Percentiles rank a stretch among this genome's conserved stretches.
Conservation (phyloP, 164 flowering plant genomes). For the Hamamelis virginiana region DNA sequence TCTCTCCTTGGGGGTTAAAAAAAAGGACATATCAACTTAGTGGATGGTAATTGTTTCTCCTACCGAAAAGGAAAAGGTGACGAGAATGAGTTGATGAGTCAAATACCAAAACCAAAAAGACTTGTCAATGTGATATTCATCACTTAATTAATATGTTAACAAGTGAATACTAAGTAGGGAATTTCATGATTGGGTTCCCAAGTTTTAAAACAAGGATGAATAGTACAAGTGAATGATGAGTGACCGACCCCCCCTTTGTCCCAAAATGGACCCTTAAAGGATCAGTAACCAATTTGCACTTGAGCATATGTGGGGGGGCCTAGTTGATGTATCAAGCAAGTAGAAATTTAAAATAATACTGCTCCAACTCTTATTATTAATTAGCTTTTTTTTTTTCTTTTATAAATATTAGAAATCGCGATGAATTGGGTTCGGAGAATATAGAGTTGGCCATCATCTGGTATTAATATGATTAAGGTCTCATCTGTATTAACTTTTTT, state of each 20-base stretch:
- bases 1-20: too few species aligned
- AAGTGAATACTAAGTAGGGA: not conserved
- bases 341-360: not conserved
- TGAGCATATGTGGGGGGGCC: not conserved
- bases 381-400: too few species aligned
- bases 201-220: not conserved
- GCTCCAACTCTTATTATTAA: not conserved
- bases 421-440: too few species aligned
- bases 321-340: not conserved
- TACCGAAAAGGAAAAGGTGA: not conserved
- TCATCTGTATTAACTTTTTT: too few species aligned
- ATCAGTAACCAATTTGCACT: not conserved
- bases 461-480: too few species aligned
- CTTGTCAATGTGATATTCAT: not conserved
- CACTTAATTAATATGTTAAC: not conserved
- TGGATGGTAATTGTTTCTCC: too few species aligned
- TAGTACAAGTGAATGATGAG: slow-evolving; percentile 1
- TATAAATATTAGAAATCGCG: too few species aligned
- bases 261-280: slow-evolving; percentile 3
- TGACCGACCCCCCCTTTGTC: slow-evolving; percentile 14
- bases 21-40: too few species aligned
- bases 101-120: not conserved
- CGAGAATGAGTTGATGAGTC: too few species aligned
- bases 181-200: not conserved
- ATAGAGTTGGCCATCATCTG: too few species aligned